Evolutionary conservation across 768 basidiomycete genomes (phyloP).

Genomic region (Hygrophoropsis aurantiaca): DNA sequence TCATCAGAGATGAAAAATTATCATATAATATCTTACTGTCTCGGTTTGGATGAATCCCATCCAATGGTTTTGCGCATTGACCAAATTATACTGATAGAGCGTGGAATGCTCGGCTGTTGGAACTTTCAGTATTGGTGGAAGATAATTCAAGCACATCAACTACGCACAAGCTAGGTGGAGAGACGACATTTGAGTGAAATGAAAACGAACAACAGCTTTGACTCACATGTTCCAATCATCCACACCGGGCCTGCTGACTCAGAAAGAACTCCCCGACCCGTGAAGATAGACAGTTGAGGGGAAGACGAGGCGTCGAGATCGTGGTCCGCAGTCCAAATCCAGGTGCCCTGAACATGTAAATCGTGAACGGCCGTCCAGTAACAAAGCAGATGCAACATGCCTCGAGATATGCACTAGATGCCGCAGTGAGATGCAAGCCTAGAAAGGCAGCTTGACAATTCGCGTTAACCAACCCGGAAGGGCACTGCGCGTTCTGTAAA

Average conservation of each 20-base stretch:
- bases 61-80: conserved; percentile 46
- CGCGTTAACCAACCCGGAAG: conserved; percentile 22
- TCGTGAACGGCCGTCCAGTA: not conserved
- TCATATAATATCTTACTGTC: conserved; percentile 41
- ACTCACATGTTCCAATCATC: conserved; percentile 67
- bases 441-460: conserved; percentile 57
- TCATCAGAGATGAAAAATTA: no score
- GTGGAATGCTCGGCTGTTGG: conserved; percentile 42
- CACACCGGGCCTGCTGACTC: conserved; percentile 78
- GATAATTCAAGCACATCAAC: conserved; percentile 1
- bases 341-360: conserved; percentile 50
- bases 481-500: conserved; percentile 30
- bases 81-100: conserved; percentile 51
- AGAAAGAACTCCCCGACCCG: conserved; percentile 74
- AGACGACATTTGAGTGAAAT: conserved; percentile 10
- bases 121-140: no score
- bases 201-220: not conserved
- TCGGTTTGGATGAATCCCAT: conserved; percentile 55
- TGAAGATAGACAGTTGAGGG: conserved; percentile 53
- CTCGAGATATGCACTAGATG: conserved; percentile 66
- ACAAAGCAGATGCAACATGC: conserved; percentile 27
- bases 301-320: conserved; percentile 57
- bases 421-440: conserved; percentile 16
- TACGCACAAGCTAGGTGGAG: conserved; percentile 26
- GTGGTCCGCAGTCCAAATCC: conserved; percentile 84